Evolutionary conservation across 2,329 filamentous ascomycete genomes (phyloP).

Genomic region (Penicillium sp.): DNA sequence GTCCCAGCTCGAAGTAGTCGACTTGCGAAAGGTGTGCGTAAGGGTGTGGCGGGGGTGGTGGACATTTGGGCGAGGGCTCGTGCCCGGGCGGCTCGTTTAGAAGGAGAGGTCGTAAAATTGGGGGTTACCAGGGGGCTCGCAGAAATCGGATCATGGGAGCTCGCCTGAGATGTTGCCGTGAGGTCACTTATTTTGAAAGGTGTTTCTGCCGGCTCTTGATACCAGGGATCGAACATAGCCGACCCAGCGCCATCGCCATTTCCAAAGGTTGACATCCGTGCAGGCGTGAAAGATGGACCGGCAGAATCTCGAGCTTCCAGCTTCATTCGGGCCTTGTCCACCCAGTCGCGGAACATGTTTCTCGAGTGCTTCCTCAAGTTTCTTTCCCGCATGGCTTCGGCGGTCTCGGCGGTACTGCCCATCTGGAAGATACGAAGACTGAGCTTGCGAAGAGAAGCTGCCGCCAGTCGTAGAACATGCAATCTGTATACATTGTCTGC

Average conservation of each 20-base stretch:
- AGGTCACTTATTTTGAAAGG: slow-evolving; percentile 40
- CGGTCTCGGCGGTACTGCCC: slow-evolving; percentile 50
- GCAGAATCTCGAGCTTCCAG: slow-evolving; percentile 31
- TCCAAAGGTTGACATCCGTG: slow-evolving; percentile 22
- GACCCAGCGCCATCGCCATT: slow-evolving; percentile 20
- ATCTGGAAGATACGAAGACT: slow-evolving; percentile 58
- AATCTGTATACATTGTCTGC: slow-evolving; percentile 48
- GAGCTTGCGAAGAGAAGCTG: slow-evolving; percentile 53
- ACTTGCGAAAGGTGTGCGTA: slow-evolving; percentile 44
- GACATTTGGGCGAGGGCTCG: slow-evolving; percentile 42
- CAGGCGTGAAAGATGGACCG: slow-evolving; percentile 29
- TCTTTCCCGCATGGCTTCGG: slow-evolving; percentile 51
- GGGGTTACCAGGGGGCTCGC: slow-evolving; percentile 41
- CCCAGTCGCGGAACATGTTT: slow-evolving; percentile 56
- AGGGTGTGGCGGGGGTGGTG: slow-evolving; percentile 45
- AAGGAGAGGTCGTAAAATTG: slow-evolving; percentile 46
- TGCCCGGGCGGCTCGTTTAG: slow-evolving; percentile 45
- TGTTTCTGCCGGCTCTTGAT: slow-evolving; percentile 30
- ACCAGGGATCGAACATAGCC: slow-evolving; percentile 37
- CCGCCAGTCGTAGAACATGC: slow-evolving; percentile 47
- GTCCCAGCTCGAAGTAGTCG: slow-evolving; percentile 33
- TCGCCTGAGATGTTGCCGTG: slow-evolving; percentile 18
- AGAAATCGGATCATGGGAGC: slow-evolving; percentile 29
- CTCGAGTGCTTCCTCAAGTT: slow-evolving; percentile 55
- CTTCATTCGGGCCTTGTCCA: slow-evolving; percentile 41